These are phyloP conservation scores for Xylaria flabelliformis DNA, from an alignment of 495 filamentous ascomycete species.

Conservation along the genomic window DNA sequence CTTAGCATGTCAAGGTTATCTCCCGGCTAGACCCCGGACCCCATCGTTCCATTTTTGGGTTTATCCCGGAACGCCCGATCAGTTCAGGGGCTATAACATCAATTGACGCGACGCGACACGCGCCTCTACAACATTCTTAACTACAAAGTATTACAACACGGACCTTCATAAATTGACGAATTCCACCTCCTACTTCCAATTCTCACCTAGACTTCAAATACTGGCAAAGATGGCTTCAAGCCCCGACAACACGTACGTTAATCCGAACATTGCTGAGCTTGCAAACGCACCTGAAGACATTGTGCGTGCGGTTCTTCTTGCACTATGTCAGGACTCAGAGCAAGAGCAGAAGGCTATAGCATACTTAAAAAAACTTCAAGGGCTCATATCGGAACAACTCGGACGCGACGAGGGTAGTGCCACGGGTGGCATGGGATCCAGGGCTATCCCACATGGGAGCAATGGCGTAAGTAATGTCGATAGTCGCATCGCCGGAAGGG, in stretches of 20 bases:
- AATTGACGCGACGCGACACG: not conserved
- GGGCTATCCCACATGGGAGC: not conserved
- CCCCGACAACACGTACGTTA: not conserved
- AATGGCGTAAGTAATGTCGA: not conserved
- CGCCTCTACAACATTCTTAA: not conserved
- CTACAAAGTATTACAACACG: not conserved
- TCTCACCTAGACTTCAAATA: not conserved
- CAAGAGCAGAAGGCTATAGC: conserved; percentile 11
- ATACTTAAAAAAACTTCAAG: not conserved
- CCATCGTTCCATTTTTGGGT: not conserved
- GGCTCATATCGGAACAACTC: not conserved
- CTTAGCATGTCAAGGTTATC: not conserved
- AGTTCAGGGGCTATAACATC: not conserved
- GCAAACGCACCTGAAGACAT: not conserved
- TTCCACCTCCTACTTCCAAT: not conserved
- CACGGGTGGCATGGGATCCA: not conserved
- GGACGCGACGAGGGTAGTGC: not conserved
- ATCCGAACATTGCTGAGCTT: not conserved
- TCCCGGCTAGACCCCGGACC: not conserved
- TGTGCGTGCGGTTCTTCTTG: conserved; percentile 7
- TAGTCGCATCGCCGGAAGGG: not conserved
- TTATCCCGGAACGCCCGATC: not conserved
- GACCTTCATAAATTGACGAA: not conserved
- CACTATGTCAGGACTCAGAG: not conserved
- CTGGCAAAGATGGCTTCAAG: not conserved